These are phyloP conservation scores for Scopulariopsis brevicaulis DNA, from an alignment of 2,329 filamentous ascomycete genomes.

Conservation along the genomic window DNA sequence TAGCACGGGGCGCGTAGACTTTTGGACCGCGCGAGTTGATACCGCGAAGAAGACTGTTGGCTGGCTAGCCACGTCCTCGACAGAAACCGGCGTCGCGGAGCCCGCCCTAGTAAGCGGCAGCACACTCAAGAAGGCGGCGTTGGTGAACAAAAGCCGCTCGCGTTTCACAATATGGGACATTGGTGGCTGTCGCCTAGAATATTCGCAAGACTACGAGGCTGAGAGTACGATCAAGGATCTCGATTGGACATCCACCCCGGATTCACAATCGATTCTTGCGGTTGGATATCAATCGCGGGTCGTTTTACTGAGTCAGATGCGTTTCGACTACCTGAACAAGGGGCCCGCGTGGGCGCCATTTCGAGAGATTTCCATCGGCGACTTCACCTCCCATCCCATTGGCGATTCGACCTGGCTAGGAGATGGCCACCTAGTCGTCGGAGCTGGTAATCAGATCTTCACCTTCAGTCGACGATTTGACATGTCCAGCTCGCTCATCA, in stretches of 20 bases:
- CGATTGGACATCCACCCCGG: conserved; percentile 88
- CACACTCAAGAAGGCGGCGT: conserved; percentile 73
- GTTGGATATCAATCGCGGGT: conserved; percentile 89
- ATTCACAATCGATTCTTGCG: conserved; percentile 77
- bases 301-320: conserved; percentile 71
- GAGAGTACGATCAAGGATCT: conserved; percentile 73
- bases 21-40: conserved; percentile 75
- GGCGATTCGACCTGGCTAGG: conserved; percentile 88
- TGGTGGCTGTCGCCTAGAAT: conserved; percentile 69
- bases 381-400: conserved; percentile 79
- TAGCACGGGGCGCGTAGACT: conserved; percentile 59
- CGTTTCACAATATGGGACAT: conserved; percentile 88
- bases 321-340: conserved; percentile 83
- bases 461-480: conserved; percentile 69
- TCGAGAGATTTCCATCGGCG: conserved; percentile 68
- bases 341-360: conserved; percentile 84
- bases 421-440: conserved; percentile 75
- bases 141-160: conserved; percentile 64
- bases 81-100: conserved; percentile 64
- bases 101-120: conserved; percentile 76
- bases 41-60: conserved; percentile 48
- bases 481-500: conserved; percentile 46
- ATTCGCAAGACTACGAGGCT: conserved; percentile 60
- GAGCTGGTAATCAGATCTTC: conserved; percentile 84
- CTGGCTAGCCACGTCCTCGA: conserved; percentile 72